Conservation (phyloP, 2,329 filamentous ascomycete species). For the Sclerotinia glacialis region DNA sequence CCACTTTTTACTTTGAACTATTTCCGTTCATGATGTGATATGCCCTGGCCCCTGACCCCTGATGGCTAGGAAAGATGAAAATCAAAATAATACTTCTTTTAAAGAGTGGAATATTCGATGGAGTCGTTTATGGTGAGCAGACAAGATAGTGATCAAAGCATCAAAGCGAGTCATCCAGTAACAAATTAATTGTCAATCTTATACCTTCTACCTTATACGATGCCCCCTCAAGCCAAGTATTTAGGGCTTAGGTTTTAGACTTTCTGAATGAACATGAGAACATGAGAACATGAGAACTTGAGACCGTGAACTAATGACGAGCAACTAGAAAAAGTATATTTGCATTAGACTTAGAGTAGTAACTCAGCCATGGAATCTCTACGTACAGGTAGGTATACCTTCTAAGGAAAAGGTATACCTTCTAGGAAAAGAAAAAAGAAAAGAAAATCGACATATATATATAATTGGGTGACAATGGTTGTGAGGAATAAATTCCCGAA, state of each 20-base stretch:
- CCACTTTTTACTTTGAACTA: background rate
- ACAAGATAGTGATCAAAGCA: constrained; percentile 4
- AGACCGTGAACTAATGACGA: background rate
- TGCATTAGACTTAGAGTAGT: no score
- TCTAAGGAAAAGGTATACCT: no score
- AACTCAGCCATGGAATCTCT: no score
- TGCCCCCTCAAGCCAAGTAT: background rate
- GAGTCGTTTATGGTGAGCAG: background rate
- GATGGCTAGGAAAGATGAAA: background rate
- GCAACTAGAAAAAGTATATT: background rate
- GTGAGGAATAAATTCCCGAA: background rate
- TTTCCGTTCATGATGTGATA: background rate
- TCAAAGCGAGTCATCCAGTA: background rate
- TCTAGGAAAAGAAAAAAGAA: background rate
- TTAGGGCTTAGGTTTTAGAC: background rate
- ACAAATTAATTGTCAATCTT: constrained; percentile 2
- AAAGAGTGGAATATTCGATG: background rate
- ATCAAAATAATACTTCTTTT: background rate
- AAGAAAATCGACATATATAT: background rate
- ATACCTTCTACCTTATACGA: no score
- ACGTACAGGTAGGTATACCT: no score
- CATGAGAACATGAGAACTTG: background rate
- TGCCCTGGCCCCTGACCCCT: background rate
- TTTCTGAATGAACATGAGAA: background rate
- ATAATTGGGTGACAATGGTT: background rate